Percentiles rank a stretch among this genome's conserved stretches.
phyloP scores from a whole-genome alignment of 305 asterid genomes.

The Stenogyne calaminthoides region DNA sequence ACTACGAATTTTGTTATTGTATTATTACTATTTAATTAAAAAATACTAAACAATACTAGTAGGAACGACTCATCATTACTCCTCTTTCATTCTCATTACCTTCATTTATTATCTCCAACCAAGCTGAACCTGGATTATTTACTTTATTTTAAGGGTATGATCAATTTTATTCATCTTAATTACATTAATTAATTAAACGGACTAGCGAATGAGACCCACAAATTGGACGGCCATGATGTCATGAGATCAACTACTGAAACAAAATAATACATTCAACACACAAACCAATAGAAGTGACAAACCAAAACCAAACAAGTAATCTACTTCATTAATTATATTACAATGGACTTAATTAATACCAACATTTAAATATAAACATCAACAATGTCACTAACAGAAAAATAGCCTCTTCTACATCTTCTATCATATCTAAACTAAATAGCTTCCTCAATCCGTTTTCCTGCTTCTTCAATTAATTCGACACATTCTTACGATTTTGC shows the following conservation, averaged over 20 bases:
- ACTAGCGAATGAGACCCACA: not conserved
- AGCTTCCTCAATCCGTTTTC: not conserved
- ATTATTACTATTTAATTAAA: too few relatives aligned
- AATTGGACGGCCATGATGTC: not conserved
- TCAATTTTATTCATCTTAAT: not conserved
- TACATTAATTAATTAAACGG: not conserved
- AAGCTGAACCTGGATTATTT: too few relatives aligned
- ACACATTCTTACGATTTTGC: not conserved
- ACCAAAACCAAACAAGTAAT: not conserved
- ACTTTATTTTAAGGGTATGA: too few relatives aligned
- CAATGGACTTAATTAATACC: not conserved
- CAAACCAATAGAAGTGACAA: not conserved
- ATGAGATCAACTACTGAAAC: not conserved
- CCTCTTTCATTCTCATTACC: too few relatives aligned
- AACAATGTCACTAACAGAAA: not conserved
- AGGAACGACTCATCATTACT: too few relatives aligned
- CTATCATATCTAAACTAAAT: not conserved
- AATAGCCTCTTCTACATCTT: not conserved
- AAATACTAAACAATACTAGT: too few relatives aligned
- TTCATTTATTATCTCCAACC: too few relatives aligned
- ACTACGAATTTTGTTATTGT: too few relatives aligned
- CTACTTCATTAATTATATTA: not conserved
- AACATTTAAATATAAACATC: slow-evolving; percentile 2
- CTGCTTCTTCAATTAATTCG: not conserved
- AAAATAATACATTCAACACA: not conserved